phyloP scores from a whole-genome alignment of 2,329 filamentous ascomycete genomes.

The Paecilomyces sp. region DNA sequence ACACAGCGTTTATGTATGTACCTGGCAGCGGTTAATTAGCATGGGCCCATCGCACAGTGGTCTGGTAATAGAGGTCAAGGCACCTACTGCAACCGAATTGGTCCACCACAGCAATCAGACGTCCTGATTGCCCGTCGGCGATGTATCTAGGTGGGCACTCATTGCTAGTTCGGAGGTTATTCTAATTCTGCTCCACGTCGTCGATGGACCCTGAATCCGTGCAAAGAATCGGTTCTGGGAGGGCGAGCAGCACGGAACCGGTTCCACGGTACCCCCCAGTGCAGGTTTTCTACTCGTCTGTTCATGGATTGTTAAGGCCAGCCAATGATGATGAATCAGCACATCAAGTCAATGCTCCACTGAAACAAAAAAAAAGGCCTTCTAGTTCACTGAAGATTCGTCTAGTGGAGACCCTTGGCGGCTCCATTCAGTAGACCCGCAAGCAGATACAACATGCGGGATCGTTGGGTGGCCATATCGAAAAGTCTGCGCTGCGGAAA shows the following conservation, averaged over 20 bases:
- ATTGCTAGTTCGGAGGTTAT: neutral
- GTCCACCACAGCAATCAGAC: neutral
- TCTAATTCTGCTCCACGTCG: neutral
- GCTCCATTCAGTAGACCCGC: neutral
- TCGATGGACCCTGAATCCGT: neutral
- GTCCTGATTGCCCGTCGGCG: neutral
- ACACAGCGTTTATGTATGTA: slow-evolving; percentile 1
- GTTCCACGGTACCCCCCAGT: neutral
- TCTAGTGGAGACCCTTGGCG: neutral
- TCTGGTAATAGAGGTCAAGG: neutral
- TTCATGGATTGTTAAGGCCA: neutral
- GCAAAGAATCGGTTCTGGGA: neutral
- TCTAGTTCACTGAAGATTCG: neutral
- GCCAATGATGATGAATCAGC: neutral
- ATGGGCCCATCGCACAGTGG: neutral
- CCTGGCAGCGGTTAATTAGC: neutral
- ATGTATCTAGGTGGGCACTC: neutral
- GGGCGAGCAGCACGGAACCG: neutral
- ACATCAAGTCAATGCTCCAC: neutral
- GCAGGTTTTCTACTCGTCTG: neutral
- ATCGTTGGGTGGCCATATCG: neutral
- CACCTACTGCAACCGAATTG: neutral
- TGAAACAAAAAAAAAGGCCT: neutral
- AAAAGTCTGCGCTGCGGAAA: neutral
- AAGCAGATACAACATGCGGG: neutral